A percentile compares a stretch with the other conserved stretches of the same genome.
phyloP scores from a whole-genome alignment of 2,329 filamentous ascomycete genomes.

The Trichoderma sp. region DNA sequence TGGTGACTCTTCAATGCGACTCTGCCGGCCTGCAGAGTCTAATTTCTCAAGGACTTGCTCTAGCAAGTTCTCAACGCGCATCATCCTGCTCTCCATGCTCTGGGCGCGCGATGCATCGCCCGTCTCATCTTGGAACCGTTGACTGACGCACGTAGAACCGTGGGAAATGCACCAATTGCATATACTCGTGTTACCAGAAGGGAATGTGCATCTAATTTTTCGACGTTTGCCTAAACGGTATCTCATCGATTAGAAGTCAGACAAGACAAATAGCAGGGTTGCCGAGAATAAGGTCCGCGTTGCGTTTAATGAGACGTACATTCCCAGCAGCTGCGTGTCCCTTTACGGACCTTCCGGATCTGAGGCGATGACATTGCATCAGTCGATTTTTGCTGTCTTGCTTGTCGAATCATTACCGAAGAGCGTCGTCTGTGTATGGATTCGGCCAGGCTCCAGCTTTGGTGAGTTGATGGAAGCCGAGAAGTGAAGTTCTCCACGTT shows the following conservation, averaged over 20 bases:
- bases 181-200: not conserved
- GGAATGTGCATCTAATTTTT: conserved; percentile 17
- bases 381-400: not conserved
- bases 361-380: not conserved
- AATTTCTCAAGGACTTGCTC: conserved; percentile 1
- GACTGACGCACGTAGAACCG: conserved; percentile 1
- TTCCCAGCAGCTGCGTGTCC: conserved; percentile 22
- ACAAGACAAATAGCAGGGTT: not conserved
- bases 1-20: not conserved
- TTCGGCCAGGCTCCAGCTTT: not conserved
- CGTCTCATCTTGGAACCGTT: conserved; percentile 9
- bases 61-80: not conserved
- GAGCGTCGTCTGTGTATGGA: not conserved
- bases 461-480: not conserved
- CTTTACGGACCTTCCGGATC: conserved; percentile 13
- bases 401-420: not conserved
- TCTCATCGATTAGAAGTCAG: not conserved
- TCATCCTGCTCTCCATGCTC: conserved; percentile 3
- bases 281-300: not conserved
- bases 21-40: not conserved
- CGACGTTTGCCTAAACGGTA: conserved; percentile 5
- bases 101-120: not conserved
- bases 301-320: not conserved
- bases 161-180: conserved; percentile 16
- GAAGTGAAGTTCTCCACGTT: not conserved